A percentile compares a stretch with the other conserved stretches of the same genome.
Evolutionary conservation across 2,329 filamentous ascomycete genomes (phyloP).

Genomic region (Botrytis byssoidea): DNA sequence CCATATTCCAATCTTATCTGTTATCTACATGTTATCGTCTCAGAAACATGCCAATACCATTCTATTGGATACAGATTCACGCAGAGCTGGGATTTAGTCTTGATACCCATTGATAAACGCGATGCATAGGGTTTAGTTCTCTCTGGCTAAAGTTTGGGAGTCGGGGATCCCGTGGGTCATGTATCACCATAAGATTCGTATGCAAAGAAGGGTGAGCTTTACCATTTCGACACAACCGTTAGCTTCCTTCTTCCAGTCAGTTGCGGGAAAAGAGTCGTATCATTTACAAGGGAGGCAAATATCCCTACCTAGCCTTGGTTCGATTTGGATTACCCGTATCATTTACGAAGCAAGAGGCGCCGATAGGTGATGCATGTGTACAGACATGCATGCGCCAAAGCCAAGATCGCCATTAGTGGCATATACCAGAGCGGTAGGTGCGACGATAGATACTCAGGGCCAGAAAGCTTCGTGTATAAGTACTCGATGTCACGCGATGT

Average conservation of each 20-base stretch:
- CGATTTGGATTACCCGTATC: slow-evolving; percentile 8
- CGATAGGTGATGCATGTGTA: slow-evolving; percentile 1
- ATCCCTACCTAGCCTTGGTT: not conserved
- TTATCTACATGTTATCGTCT: not conserved
- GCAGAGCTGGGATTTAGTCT: not conserved
- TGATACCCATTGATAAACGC: not conserved
- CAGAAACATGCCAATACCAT: not conserved
- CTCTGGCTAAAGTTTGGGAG: not conserved
- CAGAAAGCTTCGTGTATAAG: not conserved
- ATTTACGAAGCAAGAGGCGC: slow-evolving; percentile 3
- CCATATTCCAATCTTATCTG: slow-evolving; percentile 2
- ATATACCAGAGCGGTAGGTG: not conserved
- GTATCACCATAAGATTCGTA: not conserved
- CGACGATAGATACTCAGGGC: slow-evolving; percentile 5
- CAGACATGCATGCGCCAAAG: not conserved
- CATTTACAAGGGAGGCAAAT: not conserved
- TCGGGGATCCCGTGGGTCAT: not conserved
- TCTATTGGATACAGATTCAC: not conserved
- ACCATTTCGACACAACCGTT: not conserved
- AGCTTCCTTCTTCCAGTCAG: not conserved
- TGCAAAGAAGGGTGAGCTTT: not conserved
- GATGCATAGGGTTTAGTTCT: slow-evolving; percentile 6
- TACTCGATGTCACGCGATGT: slow-evolving; percentile 7
- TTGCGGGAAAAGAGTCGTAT: not conserved
- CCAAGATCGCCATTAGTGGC: not conserved